Conservation (phyloP, 208 protist genomes). For the Leishmania braziliensis region DNA sequence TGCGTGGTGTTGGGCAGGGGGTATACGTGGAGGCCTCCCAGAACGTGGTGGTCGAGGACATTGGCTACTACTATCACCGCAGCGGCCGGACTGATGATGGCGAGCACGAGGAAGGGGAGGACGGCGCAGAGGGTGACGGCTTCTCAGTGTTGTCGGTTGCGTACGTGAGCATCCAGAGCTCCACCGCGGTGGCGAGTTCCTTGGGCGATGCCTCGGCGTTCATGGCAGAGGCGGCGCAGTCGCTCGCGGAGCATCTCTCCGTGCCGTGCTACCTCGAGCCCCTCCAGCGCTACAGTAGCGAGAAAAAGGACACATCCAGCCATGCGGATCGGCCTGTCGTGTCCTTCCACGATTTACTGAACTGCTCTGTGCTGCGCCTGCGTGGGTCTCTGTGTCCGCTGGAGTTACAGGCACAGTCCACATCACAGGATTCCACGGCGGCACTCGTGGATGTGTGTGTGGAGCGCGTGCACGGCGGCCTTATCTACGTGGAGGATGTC, state of each 20-base stretch:
- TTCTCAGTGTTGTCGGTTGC: slow-evolving; percentile 17
- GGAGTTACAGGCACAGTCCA: not conserved
- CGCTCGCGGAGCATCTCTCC: slow-evolving; percentile 23
- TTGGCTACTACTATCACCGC: slow-evolving; percentile 26
- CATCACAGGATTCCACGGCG: not conserved
- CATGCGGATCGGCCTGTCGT: slow-evolving; percentile 6
- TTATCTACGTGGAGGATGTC: slow-evolving; percentile 64
- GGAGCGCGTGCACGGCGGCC: slow-evolving; percentile 53
- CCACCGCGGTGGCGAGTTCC: not conserved
- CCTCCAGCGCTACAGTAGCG: slow-evolving; percentile 29
- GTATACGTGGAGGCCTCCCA: slow-evolving; percentile 32
- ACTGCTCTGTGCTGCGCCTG: slow-evolving; percentile 28
- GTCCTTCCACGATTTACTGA: slow-evolving; percentile 29
- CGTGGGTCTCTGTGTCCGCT: slow-evolving; percentile 23
- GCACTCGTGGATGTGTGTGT: slow-evolving; percentile 43
- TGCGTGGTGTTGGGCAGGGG: slow-evolving; percentile 34
- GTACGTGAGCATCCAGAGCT: slow-evolving; percentile 3
- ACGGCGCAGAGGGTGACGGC: slow-evolving; percentile 4
- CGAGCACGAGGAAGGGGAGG: not conserved
- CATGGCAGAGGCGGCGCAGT: slow-evolving; percentile 20
- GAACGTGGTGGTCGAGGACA: slow-evolving; percentile 37
- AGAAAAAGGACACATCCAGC: not conserved
- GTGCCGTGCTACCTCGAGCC: slow-evolving; percentile 27
- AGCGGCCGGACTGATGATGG: not conserved
- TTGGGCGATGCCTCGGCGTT: slow-evolving; percentile 7